Evolutionary conservation across 2,329 filamentous ascomycete species (phyloP), one percentile per base, ranked within the genome.

Genomic region (Cytospora mali): DNA sequence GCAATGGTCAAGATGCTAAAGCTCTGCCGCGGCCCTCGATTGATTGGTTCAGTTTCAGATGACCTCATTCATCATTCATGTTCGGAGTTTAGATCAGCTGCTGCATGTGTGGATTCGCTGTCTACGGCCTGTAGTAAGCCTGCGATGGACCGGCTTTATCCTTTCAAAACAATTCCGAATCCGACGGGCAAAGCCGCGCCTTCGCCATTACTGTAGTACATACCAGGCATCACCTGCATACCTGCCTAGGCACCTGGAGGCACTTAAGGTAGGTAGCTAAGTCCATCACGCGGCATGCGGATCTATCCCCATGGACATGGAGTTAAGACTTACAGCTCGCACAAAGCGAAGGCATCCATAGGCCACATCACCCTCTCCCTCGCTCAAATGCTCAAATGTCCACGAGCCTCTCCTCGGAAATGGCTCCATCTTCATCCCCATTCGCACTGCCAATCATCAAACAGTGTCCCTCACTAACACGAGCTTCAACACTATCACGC

Each of bases 31-130:
- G 14, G 11, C 35, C 50, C 50, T 28, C 27, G 16, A n/a, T 18
- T 39, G 35, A 39, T 39, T 39, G 35, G 35, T 49, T 29, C 35
- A n/a, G 29, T 33, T 21, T 23, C 18, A n/a, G 23, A 42, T 54
- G 58, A 54, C 58, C 50, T 60, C 58, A 48, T 54, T 53, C 50
- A 50, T 60, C 58, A 48, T 54, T 53, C 50, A 50, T 50, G 33
- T 28, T 42, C 58, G 58, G 58, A 51, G 35, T 60, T 60, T 48
- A 60, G 35, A 7, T n/a, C 14, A 4, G 9, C 16, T 16, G 27
- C 3, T 33, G 21, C n/a, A n/a, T 4, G 18, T 39, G 35, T 39
- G 35, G 35, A 39, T 39, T 18, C 16, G 4, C 14, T 39, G 6
- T 21, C 6, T 23, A 11, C 42, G 42, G n/a, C n/a, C n/a, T n/a